A percentile compares a stretch with the other conserved stretches of the same genome.
phyloP scores from a whole-genome alignment of 2,329 filamentous ascomycete genomes.

The Sporothrix pseudoabietina region DNA sequence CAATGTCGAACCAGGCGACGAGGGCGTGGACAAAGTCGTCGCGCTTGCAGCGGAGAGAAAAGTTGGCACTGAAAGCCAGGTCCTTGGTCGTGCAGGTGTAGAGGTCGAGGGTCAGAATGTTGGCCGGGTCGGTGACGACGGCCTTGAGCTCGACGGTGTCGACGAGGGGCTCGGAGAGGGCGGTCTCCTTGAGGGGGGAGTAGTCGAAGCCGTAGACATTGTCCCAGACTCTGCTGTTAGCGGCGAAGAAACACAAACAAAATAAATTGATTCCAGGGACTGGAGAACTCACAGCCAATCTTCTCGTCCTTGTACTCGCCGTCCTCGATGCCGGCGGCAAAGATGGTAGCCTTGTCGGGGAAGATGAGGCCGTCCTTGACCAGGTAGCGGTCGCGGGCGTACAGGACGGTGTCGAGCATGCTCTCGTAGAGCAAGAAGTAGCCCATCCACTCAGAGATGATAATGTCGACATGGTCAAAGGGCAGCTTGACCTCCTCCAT shows the following conservation, averaged over 20 bases:
- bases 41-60: constrained; percentile 74
- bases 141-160: constrained; percentile 98
- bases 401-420: constrained; percentile 98
- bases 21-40: constrained; percentile 96
- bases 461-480: constrained; percentile 96
- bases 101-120: constrained; percentile 85
- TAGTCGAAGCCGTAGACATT: constrained; percentile 99
- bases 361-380: constrained; percentile 88
- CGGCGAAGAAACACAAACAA: no score
- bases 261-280: neutral
- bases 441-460: constrained; percentile 99
- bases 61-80: constrained; percentile 79
- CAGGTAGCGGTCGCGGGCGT: constrained; percentile 92
- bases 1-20: constrained; percentile 99
- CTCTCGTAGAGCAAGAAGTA: constrained; percentile 98
- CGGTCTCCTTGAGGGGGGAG: constrained; percentile 87
- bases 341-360: constrained; percentile 98
- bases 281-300: constrained; percentile 79
- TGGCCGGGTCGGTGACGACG: constrained; percentile 86
- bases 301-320: constrained; percentile 99
- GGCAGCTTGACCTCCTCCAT: constrained; percentile 98
- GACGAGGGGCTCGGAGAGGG: constrained; percentile 92
- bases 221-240: constrained; percentile 76
- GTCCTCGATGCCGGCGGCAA: constrained; percentile 94
- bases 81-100: constrained; percentile 86